Evolutionary conservation across 2,329 filamentous ascomycete genomes (phyloP), one percentile per base, ranked within the genome.

Genomic region (Pseudohalonectria lignicola): DNA sequence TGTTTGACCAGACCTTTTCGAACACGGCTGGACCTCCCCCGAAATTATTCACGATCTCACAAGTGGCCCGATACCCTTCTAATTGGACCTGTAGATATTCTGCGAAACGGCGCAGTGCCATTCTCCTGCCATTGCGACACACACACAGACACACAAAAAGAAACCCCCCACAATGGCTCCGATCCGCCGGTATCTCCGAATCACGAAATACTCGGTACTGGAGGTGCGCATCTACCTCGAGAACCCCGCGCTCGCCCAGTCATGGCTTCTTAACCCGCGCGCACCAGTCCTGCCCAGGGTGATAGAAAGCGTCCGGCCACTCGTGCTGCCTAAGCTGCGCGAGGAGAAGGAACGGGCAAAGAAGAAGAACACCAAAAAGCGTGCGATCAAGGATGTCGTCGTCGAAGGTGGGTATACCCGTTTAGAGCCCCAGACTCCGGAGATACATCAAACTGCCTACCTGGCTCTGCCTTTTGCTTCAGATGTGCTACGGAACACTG

Each of bases 141-240:
- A 39, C 20, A 17, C n/a, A 23, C 39, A 41, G 42, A 19, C 26
- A n/a, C 36, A 23, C 18, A 32, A 19, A 16, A 15, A 19, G n/a
- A 19, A 20, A 25, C 19, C 36, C 26, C 25, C 28, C 17, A 8
- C 23, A 31, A 95, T 95, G 88, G 82, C 87, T 11, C 88, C 88
- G 10, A 76, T 94, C 34, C 79, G 88, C 42, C 77, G 88, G 50
- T 95, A 96, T 56, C 71, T 96, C 39, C 78, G 90, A 37, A 94
- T 96, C 49, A 90, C 84, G 39, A 88, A 90, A 55, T 85, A 86
- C 59, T 94, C 90, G 4, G 87, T 95, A 23, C 73, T 98, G n/a
- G 92, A 98, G 69, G 87, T 86, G 46, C 87, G 88, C 47, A 92
- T 98, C 48, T 96, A 96, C 60, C 77, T 95, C 34, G 90, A 96